These are phyloP conservation scores for Pseudogymnoascus sp. DNA, from an alignment of 2,329 filamentous ascomycete genomes.

Conservation along the genomic window DNA sequence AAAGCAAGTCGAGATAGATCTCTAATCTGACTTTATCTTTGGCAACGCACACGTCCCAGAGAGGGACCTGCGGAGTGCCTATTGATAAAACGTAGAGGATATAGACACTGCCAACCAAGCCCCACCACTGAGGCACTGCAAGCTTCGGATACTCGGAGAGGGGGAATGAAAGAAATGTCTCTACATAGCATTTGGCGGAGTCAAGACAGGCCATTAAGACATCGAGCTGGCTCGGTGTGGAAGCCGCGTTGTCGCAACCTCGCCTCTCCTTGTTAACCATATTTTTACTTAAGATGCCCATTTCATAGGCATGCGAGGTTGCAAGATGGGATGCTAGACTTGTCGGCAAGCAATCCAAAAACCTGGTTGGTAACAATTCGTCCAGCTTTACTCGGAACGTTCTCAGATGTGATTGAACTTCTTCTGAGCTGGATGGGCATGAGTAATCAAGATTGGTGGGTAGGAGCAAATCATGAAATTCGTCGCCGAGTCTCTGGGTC, in stretches of 20 bases:
- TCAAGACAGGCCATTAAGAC: neutral
- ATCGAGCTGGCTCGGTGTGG: neutral
- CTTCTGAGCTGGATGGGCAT: neutral
- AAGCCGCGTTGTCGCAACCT: neutral
- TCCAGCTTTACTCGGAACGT: neutral
- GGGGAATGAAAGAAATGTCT: neutral
- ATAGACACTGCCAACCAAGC: neutral
- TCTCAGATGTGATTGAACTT: neutral
- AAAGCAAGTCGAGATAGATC: neutral
- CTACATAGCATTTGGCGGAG: neutral
- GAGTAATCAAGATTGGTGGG: neutral
- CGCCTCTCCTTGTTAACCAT: neutral
- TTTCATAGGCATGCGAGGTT: neutral
- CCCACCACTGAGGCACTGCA: neutral
- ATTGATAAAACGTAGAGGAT: neutral
- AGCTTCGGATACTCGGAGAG: neutral
- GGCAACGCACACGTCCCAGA: neutral
- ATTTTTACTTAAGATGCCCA: neutral
- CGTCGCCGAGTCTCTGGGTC: constrained; percentile 19
- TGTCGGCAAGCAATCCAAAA: neutral
- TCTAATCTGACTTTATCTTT: neutral
- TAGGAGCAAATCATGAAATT: constrained; percentile 2
- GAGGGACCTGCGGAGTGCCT: neutral
- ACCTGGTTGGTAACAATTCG: too few species aligned
- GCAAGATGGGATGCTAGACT: neutral